These are phyloP conservation scores for Chrysochromulina parva DNA, from an alignment of 78 protist species.

Conservation along the genomic window DNA sequence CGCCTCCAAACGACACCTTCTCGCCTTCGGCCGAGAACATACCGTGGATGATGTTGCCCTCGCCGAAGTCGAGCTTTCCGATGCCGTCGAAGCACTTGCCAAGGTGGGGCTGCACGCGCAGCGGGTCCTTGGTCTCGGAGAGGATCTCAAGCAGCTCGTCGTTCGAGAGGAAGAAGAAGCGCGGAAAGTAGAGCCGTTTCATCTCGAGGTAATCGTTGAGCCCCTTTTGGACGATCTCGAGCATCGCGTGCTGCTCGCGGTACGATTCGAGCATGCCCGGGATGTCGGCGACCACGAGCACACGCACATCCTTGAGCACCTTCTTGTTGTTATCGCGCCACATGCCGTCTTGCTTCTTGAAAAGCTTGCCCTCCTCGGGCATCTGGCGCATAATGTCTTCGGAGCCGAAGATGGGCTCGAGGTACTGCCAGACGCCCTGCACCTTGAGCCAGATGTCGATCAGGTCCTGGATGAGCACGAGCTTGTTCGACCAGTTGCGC, in stretches of 20 bases:
- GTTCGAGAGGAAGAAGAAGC: conserved; percentile 82
- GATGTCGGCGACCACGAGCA: conserved; percentile 29
- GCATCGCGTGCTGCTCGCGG: conserved; percentile 49
- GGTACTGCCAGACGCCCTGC: conserved; percentile 69
- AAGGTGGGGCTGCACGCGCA: conserved; percentile 80
- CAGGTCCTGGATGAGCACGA: conserved; percentile 45
- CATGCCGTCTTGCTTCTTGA: conserved; percentile 59
- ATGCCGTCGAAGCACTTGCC: conserved; percentile 83
- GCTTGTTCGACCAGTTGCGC: conserved; percentile 53
- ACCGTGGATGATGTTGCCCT: conserved; percentile 27
- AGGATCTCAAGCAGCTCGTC: conserved; percentile 80
- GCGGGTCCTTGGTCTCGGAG: conserved; percentile 73
- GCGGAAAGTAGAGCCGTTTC: conserved; percentile 74
- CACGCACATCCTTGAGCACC: conserved; percentile 38
- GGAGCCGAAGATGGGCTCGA: conserved; percentile 76
- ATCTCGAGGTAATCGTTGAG: conserved; percentile 71
- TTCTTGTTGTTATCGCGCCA: conserved; percentile 56
- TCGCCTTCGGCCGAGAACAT: conserved; percentile 69
- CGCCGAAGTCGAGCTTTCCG: conserved; percentile 54
- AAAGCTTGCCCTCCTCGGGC: conserved; percentile 66
- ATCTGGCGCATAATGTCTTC: conserved; percentile 73
- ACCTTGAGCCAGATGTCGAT: conserved; percentile 74
- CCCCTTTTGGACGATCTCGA: conserved; percentile 69
- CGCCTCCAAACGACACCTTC: conserved; percentile 29
- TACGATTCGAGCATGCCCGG: conserved; percentile 48